A percentile compares a stretch with the other conserved stretches of the same genome.
Evolutionary conservation across 306 rosid genomes (phyloP).

Genomic region (Begonia fuchsioides): DNA sequence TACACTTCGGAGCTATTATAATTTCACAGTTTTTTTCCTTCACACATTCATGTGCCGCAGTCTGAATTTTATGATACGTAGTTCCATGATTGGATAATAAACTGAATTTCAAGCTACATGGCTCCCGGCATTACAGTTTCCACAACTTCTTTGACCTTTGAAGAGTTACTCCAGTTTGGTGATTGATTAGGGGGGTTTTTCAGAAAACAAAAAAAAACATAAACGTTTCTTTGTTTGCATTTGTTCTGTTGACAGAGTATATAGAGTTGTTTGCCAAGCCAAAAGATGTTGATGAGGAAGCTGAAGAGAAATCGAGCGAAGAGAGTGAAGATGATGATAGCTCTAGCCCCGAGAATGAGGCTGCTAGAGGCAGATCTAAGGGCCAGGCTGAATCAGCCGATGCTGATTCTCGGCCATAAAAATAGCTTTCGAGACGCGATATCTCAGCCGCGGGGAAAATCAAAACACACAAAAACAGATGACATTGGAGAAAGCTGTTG

Average conservation of each 20-base stretch:
- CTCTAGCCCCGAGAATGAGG: constrained; percentile 12
- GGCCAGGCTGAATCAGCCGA: constrained; percentile 52
- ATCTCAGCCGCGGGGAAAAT: neutral
- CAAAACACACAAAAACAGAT: constrained; percentile 6
- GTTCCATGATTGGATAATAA: too few species aligned
- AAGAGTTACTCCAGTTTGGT: too few species aligned
- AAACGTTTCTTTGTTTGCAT: neutral
- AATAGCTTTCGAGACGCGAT: too few species aligned
- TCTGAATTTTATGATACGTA: too few species aligned
- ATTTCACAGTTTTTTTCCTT: too few species aligned
- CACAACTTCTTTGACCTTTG: too few species aligned
- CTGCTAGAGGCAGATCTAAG: too few species aligned
- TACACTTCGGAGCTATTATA: too few species aligned
- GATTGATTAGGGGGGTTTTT: too few species aligned
- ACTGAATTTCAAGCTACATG: too few species aligned
- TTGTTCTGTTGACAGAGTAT: constrained; percentile 34
- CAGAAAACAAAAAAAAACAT: neutral
- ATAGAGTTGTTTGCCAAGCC: constrained; percentile 72
- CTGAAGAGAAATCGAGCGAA: constrained; percentile 50
- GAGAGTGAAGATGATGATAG: constrained; percentile 67
- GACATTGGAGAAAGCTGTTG: constrained; percentile 18
- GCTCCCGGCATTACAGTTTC: too few species aligned
- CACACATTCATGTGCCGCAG: too few species aligned
- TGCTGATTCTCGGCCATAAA: constrained; percentile 64
- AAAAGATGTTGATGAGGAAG: constrained; percentile 41